These are phyloP conservation scores for Biscogniauxia marginata DNA, from an alignment of 2,329 filamentous ascomycete genomes.

Conservation along the genomic window DNA sequence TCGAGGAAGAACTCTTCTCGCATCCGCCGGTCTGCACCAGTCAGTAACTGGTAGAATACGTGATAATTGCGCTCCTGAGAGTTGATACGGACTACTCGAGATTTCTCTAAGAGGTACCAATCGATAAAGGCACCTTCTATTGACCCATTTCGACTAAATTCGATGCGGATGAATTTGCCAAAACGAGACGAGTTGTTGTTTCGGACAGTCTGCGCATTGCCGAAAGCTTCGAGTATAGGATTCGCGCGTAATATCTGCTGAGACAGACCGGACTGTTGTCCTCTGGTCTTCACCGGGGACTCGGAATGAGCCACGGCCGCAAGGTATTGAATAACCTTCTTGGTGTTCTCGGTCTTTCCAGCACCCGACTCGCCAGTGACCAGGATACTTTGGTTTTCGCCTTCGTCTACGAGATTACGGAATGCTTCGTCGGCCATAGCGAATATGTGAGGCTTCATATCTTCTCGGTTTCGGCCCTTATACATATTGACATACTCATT, in stretches of 20 bases:
- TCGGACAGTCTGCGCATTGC: slow-evolving; percentile 94
- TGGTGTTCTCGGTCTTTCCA: slow-evolving; percentile 98
- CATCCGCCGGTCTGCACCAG: slow-evolving; percentile 72
- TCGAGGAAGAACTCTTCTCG: slow-evolving; percentile 76
- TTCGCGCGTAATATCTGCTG: slow-evolving; percentile 96
- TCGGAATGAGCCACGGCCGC: slow-evolving; percentile 90
- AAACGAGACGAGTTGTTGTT: slow-evolving; percentile 99
- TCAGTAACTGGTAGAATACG: slow-evolving; percentile 92
- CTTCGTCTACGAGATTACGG: slow-evolving; percentile 91
- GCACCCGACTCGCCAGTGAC: slow-evolving; percentile 98
- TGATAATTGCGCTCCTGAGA: slow-evolving; percentile 92
- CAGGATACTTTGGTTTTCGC: slow-evolving; percentile 93
- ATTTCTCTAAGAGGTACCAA: slow-evolving; percentile 98
- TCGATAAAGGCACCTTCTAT: slow-evolving; percentile 97
- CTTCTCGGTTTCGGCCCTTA: slow-evolving; percentile 83
- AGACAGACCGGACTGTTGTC: slow-evolving; percentile 77
- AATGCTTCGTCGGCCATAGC: slow-evolving; percentile 98
- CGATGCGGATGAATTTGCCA: slow-evolving; percentile 97
- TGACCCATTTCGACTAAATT: slow-evolving; percentile 82
- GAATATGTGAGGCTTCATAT: slow-evolving; percentile 96
- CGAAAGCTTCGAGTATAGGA: slow-evolving; percentile 95
- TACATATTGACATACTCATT: slow-evolving; percentile 99
- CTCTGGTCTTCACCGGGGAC: slow-evolving; percentile 60
- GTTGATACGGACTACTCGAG: slow-evolving; percentile 89
- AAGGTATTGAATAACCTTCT: slow-evolving; percentile 98